phyloP scores from a whole-genome alignment of 129 eudicot species.

The Flaveria trinervia region DNA sequence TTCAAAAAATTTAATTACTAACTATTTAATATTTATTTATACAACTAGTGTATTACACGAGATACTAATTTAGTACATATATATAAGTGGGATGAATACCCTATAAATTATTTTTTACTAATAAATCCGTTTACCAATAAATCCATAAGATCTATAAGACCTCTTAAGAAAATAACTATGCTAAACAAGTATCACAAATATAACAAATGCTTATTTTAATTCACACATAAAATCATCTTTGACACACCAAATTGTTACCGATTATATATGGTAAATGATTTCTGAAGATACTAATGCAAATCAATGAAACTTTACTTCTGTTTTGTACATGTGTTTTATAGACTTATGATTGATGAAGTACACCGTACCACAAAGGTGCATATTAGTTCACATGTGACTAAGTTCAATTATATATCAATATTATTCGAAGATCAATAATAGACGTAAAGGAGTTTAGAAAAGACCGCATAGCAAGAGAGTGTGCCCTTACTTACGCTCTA shows the following conservation, averaged over 20 bases:
- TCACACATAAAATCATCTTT: background rate
- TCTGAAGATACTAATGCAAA: background rate
- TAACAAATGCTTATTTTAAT: background rate
- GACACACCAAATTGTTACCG: background rate
- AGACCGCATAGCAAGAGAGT: no score
- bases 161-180: background rate
- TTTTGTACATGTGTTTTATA: background rate
- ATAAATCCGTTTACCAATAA: background rate
- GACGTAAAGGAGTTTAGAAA: no score
- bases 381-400: background rate
- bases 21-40: no score
- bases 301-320: background rate
- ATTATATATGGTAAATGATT: background rate
- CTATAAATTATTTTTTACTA: background rate
- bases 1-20: no score
- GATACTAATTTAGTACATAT: background rate
- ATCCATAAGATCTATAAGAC: background rate
- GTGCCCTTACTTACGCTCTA: no score
- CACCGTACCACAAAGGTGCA: background rate
- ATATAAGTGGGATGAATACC: background rate
- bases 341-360: background rate
- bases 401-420: background rate
- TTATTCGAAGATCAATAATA: background rate
- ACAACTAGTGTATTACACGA: no score
- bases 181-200: background rate